A percentile compares a stretch with the other conserved stretches of the same genome.
Conservation (phyloP, 163 green algal species). For the Scenedesmus sp. region DNA sequence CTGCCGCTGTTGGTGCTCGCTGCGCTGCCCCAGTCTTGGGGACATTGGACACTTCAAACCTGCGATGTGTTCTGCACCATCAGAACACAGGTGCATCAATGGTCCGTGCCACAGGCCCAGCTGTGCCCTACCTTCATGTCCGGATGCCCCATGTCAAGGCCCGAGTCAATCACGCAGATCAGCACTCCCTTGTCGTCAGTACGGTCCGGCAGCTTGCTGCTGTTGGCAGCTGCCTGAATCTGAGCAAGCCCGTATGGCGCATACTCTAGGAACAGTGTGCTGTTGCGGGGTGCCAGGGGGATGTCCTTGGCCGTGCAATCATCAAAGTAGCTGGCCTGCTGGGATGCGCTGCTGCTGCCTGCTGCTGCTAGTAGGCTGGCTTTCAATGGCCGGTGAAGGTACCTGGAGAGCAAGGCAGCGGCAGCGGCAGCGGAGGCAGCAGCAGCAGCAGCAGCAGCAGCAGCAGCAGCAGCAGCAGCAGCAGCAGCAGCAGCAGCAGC, state of each 20-base stretch:
- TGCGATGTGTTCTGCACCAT: too few relatives aligned
- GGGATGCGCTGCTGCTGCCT: neutral
- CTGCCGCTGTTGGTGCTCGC: too few relatives aligned
- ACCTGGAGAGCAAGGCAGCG: neutral
- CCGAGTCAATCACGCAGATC: constrained; percentile 50
- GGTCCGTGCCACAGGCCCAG: neutral
- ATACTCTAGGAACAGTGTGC: constrained; percentile 25
- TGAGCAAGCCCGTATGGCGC: constrained; percentile 22
- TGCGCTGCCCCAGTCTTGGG: too few relatives aligned
- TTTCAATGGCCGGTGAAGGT: constrained; percentile 21
- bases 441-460: too few relatives aligned
- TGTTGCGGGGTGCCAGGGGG: neutral
- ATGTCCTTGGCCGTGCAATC: constrained; percentile 1
- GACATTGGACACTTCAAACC: too few relatives aligned
- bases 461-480: too few relatives aligned
- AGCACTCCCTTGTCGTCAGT: constrained; percentile 37
- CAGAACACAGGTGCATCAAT: neutral
- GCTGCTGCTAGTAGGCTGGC: neutral
- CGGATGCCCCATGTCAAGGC: constrained; percentile 30
- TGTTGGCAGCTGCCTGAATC: constrained; percentile 44
- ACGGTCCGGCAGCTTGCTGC: constrained; percentile 23
- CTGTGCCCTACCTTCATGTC: constrained; percentile 17
- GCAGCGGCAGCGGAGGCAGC: too few relatives aligned
- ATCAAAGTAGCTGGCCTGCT: neutral
- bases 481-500: neutral